A percentile compares a stretch with the other conserved stretches of the same genome.
These are phyloP conservation scores for Phytophthora hybrid DNA, from an alignment of 352 stramenopile species.

Conservation along the genomic window DNA sequence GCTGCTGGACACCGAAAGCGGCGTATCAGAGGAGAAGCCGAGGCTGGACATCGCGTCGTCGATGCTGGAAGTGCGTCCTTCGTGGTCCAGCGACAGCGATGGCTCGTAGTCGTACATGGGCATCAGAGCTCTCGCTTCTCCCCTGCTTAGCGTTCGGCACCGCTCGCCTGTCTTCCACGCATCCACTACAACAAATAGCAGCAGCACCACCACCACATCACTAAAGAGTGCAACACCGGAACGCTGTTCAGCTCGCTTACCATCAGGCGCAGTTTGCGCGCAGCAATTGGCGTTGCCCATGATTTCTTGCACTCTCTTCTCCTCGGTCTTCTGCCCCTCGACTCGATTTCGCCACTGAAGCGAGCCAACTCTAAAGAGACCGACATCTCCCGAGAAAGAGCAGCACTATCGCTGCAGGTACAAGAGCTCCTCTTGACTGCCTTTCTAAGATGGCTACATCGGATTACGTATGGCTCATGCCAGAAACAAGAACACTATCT, in stretches of 20 bases:
- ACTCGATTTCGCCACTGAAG: conserved; percentile 30
- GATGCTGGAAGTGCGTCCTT: conserved; percentile 29
- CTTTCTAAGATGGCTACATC: conserved; percentile 44
- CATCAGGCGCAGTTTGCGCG: conserved; percentile 40
- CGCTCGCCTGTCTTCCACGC: conserved; percentile 38
- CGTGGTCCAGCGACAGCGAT: conserved; percentile 45
- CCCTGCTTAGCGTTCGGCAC: conserved; percentile 24
- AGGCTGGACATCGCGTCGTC: neutral
- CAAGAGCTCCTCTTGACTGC: conserved; percentile 11
- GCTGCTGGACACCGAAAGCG: conserved; percentile 14
- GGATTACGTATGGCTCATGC: neutral
- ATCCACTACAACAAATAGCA: conserved; percentile 18
- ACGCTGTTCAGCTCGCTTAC: conserved; percentile 13
- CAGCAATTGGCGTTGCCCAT: conserved; percentile 53
- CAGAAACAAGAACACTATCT: neutral
- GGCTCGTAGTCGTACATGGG: conserved; percentile 51
- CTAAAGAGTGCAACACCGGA: conserved; percentile 13
- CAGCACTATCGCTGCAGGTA: conserved; percentile 1
- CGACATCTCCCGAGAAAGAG: conserved; percentile 39
- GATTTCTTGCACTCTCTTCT: conserved; percentile 8
- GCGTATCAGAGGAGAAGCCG: conserved; percentile 30
- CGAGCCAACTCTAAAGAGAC: neutral
- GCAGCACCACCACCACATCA: neutral
- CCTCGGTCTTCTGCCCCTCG: conserved; percentile 21
- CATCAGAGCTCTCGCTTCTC: conserved; percentile 42